phyloP scores from a whole-genome alignment of 352 stramenopile species.

The Globisporangium ultimum region DNA sequence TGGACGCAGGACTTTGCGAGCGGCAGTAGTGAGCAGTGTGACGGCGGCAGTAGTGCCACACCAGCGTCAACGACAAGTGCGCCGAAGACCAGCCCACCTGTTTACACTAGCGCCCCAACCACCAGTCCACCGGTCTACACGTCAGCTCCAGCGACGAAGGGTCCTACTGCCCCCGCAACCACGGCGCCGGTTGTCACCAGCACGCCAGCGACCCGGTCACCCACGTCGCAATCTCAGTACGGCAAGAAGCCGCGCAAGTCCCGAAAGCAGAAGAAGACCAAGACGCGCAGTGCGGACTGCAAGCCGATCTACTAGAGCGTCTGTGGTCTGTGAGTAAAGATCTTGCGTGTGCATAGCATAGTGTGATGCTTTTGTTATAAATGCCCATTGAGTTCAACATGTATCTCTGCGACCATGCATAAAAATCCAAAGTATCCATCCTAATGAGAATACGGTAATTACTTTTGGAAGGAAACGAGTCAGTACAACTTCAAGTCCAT shows the following conservation, averaged over 20 bases:
- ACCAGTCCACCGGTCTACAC: not conserved
- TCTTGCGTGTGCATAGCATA: constrained; percentile 1
- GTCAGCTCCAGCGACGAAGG: constrained; percentile 1
- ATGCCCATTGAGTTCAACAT: not conserved
- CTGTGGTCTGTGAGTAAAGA: not conserved
- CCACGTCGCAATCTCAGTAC: not conserved
- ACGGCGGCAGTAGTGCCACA: not conserved
- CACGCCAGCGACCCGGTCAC: not conserved
- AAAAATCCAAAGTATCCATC: no score
- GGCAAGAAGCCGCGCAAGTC: not conserved
- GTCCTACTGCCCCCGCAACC: not conserved
- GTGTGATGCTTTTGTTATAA: not conserved
- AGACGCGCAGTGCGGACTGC: constrained; percentile 6
- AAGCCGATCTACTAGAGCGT: constrained; percentile 16
- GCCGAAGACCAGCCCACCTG: no score
- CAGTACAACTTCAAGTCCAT: no score
- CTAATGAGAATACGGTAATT: no score
- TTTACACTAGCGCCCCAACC: not conserved
- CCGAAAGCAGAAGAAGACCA: constrained; percentile 1
- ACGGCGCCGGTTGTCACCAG: constrained; percentile 5
- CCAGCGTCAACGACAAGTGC: no score
- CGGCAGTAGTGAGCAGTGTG: constrained; percentile 20
- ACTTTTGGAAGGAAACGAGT: no score
- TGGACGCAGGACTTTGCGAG: constrained; percentile 62
- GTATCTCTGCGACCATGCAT: no score